These are phyloP conservation scores for Monilinia vaccinii-corymbosi DNA, from an alignment of 2,329 filamentous ascomycete species.

Conservation along the genomic window DNA sequence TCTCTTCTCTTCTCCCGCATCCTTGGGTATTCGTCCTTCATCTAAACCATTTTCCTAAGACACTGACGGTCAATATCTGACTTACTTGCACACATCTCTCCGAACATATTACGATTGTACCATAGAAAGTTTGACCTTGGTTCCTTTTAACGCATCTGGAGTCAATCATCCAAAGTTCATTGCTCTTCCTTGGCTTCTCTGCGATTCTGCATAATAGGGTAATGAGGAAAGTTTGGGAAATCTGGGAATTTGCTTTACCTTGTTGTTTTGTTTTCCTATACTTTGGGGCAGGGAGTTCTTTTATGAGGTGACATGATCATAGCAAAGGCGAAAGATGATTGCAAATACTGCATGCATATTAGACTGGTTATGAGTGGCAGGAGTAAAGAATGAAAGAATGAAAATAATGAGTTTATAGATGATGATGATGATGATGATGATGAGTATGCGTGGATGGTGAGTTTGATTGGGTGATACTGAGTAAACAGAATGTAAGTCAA, in stretches of 20 bases:
- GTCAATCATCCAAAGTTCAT: neutral
- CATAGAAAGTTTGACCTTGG: slow-evolving; percentile 7
- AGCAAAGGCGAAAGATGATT: slow-evolving; percentile 3
- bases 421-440: slow-evolving; percentile 4
- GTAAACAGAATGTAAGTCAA: neutral
- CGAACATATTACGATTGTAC: slow-evolving; percentile 9
- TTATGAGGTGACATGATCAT: neutral
- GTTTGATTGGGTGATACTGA: neutral
- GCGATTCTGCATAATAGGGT: slow-evolving; percentile 9
- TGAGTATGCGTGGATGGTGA: neutral
- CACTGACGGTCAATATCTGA: neutral
- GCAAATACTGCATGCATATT: slow-evolving; percentile 7
- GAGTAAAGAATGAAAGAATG: slow-evolving; percentile 9
- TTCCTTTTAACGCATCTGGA: neutral
- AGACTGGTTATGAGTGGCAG: slow-evolving; percentile 5
- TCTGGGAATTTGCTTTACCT: neutral
- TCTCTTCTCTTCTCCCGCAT: neutral
- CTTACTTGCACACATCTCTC: slow-evolving; percentile 1
- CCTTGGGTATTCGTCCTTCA: slow-evolving; percentile 1
- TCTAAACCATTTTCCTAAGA: neutral
- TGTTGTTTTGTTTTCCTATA: neutral
- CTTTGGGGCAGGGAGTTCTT: slow-evolving; percentile 1
- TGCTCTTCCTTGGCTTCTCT: slow-evolving; percentile 5
- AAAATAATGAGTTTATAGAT: slow-evolving; percentile 6
- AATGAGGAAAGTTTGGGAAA: slow-evolving; percentile 5